These are phyloP conservation scores for Cyanodermella asteris DNA, from an alignment of 2,329 filamentous ascomycete genomes.

Conservation along the genomic window DNA sequence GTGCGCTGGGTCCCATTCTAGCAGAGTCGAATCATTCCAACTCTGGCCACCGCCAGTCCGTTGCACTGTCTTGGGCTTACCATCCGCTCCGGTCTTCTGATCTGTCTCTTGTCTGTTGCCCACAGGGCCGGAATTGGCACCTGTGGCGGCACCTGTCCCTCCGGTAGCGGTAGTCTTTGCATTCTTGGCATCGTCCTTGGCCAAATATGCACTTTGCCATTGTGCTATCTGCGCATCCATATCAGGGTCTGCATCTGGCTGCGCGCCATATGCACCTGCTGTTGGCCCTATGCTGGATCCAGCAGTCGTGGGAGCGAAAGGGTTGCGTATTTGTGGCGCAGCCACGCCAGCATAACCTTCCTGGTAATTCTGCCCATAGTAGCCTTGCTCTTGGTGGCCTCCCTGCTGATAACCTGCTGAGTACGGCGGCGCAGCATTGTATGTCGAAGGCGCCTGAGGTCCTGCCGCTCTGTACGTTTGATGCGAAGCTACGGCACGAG, in stretches of 20 bases:
- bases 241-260: conserved; percentile 42
- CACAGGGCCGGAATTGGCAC: conserved; percentile 23
- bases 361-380: conserved; percentile 23
- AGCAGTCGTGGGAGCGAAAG: conserved; percentile 46
- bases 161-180: too few relatives aligned
- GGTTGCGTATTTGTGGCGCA: conserved; percentile 54
- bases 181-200: too few relatives aligned
- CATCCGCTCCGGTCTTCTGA: conserved; percentile 20
- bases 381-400: conserved; percentile 16
- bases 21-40: conserved; percentile 70
- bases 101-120: conserved; percentile 17
- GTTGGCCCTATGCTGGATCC: conserved; percentile 14
- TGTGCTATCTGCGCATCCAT: conserved; percentile 81
- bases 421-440: conserved; percentile 18
- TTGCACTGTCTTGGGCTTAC: conserved; percentile 67
- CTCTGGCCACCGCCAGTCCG: conserved; percentile 76
- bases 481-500: conserved; percentile 31
- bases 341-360: conserved; percentile 27
- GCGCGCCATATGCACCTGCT: conserved; percentile 24
- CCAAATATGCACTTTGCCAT: conserved; percentile 78
- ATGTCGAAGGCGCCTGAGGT: conserved; percentile 12
- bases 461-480: conserved; percentile 15
- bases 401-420: conserved; percentile 20
- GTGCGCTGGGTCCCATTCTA: conserved; percentile 92
- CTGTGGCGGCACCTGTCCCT: conserved; percentile 19